phyloP scores from a whole-genome alignment of 169 alveolate species.

The Plasmodium gallinaceum region DNA sequence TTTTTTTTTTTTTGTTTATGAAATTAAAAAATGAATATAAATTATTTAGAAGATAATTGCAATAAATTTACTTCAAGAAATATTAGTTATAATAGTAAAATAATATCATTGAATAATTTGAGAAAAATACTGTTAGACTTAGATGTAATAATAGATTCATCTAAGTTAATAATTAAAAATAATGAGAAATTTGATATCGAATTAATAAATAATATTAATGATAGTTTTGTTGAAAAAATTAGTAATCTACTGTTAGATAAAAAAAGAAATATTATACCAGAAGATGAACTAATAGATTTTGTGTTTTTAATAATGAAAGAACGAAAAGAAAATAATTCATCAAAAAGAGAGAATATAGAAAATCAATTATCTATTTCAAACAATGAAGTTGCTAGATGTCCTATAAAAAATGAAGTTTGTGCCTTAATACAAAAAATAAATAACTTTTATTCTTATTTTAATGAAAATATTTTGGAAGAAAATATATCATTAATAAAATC shows the following conservation, averaged over 20 bases:
- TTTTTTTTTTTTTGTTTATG: too few relatives aligned
- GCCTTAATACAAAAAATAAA: slow-evolving; percentile 46
- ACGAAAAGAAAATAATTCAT: slow-evolving; percentile 6
- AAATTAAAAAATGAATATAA: not conserved
- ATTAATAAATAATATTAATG: slow-evolving; percentile 53
- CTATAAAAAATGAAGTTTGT: slow-evolving; percentile 55
- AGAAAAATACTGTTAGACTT: slow-evolving; percentile 20
- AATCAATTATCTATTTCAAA: not conserved
- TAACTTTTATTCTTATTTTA: slow-evolving; percentile 51
- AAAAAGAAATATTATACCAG: slow-evolving; percentile 30
- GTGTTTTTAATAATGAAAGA: slow-evolving; percentile 45
- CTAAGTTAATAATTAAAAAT: slow-evolving; percentile 13
- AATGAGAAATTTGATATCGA: slow-evolving; percentile 47
- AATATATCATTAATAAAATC: not conserved
- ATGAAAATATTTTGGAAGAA: slow-evolving; percentile 21
- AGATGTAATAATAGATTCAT: slow-evolving; percentile 42
- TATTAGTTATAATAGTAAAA: not conserved
- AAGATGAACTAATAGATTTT: slow-evolving; percentile 57
- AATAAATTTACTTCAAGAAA: not conserved
- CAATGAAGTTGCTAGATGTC: slow-evolving; percentile 5
- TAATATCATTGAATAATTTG: slow-evolving; percentile 14
- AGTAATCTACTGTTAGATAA: slow-evolving; percentile 16
- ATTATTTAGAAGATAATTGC: not conserved
- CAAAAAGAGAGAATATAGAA: slow-evolving; percentile 3
- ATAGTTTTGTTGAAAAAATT: slow-evolving; percentile 62